Evolutionary conservation across 768 basidiomycete species (phyloP).

Genomic region (Tulasnella sp.): DNA sequence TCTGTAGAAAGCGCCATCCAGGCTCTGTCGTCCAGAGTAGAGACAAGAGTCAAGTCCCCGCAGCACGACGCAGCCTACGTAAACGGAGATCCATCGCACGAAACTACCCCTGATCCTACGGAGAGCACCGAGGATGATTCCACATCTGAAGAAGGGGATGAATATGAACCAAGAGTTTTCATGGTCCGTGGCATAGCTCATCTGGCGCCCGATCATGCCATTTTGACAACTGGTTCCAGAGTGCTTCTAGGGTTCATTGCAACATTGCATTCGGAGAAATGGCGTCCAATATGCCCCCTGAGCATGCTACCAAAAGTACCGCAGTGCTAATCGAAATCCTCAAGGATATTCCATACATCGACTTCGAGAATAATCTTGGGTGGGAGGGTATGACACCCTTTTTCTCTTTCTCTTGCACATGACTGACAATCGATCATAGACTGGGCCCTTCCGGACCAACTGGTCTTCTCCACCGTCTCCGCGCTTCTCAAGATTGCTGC

Average conservation of each 20-base stretch:
- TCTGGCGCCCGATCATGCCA: neutral
- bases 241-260: neutral
- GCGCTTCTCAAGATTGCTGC: constrained; percentile 66
- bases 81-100: neutral
- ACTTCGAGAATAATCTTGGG: constrained; percentile 72
- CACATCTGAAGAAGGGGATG: neutral
- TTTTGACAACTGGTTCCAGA: neutral
- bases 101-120: neutral
- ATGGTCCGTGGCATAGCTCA: neutral
- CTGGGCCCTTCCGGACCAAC: constrained; percentile 82
- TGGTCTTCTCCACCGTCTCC: constrained; percentile 72
- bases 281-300: constrained; percentile 57
- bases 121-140: neutral
- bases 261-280: constrained; percentile 63
- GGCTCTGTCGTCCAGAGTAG: constrained; percentile 59
- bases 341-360: constrained; percentile 64
- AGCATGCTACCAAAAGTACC: constrained; percentile 52
- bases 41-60: constrained; percentile 38
- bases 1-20: constrained; percentile 42
- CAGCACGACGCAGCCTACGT: constrained; percentile 16
- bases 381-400: constrained; percentile 67
- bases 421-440: constrained; percentile 45
- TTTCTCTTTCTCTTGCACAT: neutral
- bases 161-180: neutral
- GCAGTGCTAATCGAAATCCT: constrained; percentile 63